A percentile compares a stretch with the other conserved stretches of the same genome.
phyloP scores from a whole-genome alignment of 345 rosid species.

The Euphorbia lathyris region DNA sequence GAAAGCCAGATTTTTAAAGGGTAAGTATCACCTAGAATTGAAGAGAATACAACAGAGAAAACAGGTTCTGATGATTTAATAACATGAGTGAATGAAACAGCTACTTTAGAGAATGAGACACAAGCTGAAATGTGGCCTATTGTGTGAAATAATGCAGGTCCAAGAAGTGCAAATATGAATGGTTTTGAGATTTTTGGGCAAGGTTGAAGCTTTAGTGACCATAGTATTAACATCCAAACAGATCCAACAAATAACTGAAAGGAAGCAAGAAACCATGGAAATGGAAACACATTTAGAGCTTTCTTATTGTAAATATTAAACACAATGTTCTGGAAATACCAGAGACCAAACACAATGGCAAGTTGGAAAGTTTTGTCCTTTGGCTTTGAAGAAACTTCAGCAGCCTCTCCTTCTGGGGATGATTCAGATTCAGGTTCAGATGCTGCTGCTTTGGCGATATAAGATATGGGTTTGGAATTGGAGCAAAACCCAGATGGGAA shows the following conservation, averaged over 20 bases:
- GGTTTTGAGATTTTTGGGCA: slow-evolving; percentile 78
- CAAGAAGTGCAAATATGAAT: slow-evolving; percentile 82
- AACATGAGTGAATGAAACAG: slow-evolving; percentile 95
- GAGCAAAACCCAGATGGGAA: slow-evolving; percentile 28
- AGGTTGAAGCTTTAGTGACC: slow-evolving; percentile 81
- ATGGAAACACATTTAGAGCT: slow-evolving; percentile 80
- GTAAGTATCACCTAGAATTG: slow-evolving; percentile 79
- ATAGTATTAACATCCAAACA: slow-evolving; percentile 78
- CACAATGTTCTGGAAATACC: slow-evolving; percentile 92
- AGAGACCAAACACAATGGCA: slow-evolving; percentile 70
- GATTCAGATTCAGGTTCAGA: slow-evolving; percentile 45
- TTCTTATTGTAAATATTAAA: slow-evolving; percentile 94
- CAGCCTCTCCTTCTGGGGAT: slow-evolving; percentile 39
- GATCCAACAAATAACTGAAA: slow-evolving; percentile 92
- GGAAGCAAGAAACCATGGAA: slow-evolving; percentile 95
- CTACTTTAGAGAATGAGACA: slow-evolving; percentile 95
- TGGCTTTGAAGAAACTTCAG: slow-evolving; percentile 27
- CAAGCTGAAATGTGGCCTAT: slow-evolving; percentile 96
- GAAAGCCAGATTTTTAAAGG: slow-evolving; percentile 90
- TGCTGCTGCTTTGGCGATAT: slow-evolving; percentile 37
- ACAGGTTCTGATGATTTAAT: slow-evolving; percentile 96
- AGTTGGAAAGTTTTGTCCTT: slow-evolving; percentile 56
- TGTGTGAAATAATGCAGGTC: slow-evolving; percentile 94
- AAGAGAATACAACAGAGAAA: slow-evolving; percentile 90
- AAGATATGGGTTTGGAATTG: slow-evolving; percentile 37